Conservation (phyloP, 2,329 filamentous ascomycete species). For the Mollisia scopiformis region DNA sequence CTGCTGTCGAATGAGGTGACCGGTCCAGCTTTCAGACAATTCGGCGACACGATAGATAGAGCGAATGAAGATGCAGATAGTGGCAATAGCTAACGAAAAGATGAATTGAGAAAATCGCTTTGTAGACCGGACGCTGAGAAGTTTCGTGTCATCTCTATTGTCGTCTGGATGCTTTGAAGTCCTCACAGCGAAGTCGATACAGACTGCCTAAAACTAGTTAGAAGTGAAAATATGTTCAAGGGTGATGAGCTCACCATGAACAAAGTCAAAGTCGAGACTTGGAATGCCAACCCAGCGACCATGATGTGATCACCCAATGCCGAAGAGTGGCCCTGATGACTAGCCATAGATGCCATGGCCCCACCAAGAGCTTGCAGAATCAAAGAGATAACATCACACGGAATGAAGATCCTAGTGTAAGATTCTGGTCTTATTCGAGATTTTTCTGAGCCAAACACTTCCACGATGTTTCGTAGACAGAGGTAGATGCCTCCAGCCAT, state of each 20-base stretch:
- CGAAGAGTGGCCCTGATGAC: conserved; percentile 19
- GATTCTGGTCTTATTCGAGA: conserved; percentile 48
- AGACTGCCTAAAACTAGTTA: background rate
- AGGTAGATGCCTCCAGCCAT: conserved; percentile 66
- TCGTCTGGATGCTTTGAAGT: no score
- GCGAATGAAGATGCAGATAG: conserved; percentile 57
- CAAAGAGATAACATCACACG: conserved; percentile 63
- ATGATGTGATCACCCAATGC: conserved; percentile 56
- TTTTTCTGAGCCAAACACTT: conserved; percentile 50
- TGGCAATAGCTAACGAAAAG: conserved; percentile 44
- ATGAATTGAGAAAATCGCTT: conserved; percentile 19
- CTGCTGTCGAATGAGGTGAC: conserved; percentile 25
- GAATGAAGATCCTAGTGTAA: conserved; percentile 60
- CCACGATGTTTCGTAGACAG: conserved; percentile 54
- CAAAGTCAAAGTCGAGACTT: conserved; percentile 53
- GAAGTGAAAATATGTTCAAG: conserved; percentile 15
- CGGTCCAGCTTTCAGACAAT: conserved; percentile 50
- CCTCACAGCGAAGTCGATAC: no score
- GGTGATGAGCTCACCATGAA: conserved; percentile 31
- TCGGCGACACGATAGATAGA: conserved; percentile 62
- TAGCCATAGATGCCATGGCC: conserved; percentile 41
- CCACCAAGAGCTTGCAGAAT: conserved; percentile 63
- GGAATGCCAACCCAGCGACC: conserved; percentile 59
- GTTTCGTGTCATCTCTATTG: background rate
- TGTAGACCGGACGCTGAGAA: no score